A percentile compares a stretch with the other conserved stretches of the same genome.
These are phyloP conservation scores for Ogataea ganodermae DNA, from an alignment of 805 yeast genomes.

Conservation along the genomic window DNA sequence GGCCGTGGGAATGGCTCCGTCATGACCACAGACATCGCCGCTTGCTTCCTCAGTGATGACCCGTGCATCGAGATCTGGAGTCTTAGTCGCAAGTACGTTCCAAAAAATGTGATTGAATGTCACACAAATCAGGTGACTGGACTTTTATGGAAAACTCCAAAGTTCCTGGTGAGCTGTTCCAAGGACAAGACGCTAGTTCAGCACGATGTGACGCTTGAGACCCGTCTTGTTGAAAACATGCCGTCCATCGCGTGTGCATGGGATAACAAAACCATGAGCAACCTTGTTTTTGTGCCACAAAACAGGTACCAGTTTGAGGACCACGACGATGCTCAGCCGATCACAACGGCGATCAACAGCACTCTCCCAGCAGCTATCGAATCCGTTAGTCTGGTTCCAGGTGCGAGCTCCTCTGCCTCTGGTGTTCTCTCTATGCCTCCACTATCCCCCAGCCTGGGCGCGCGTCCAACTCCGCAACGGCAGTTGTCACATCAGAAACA, in stretches of 20 bases:
- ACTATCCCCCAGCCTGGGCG: slow-evolving; percentile 18
- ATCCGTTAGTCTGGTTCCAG: not conserved
- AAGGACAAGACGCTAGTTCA: slow-evolving; percentile 51
- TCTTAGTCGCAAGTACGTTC: slow-evolving; percentile 69
- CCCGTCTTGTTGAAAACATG: slow-evolving; percentile 50
- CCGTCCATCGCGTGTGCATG: slow-evolving; percentile 57
- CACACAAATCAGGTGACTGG: slow-evolving; percentile 58
- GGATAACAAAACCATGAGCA: slow-evolving; percentile 49
- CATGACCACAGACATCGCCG: slow-evolving; percentile 66
- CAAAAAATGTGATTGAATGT: slow-evolving; percentile 52
- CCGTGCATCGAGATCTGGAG: slow-evolving; percentile 70
- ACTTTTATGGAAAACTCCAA: slow-evolving; percentile 53
- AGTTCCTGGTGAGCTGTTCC: slow-evolving; percentile 49
- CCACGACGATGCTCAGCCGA: slow-evolving; percentile 10
- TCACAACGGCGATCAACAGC: slow-evolving; percentile 16
- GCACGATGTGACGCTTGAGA: slow-evolving; percentile 47
- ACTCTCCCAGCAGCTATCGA: slow-evolving; percentile 7
- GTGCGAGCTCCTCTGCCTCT: not conserved
- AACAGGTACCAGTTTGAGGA: slow-evolving; percentile 44
- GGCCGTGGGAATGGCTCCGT: slow-evolving; percentile 42
- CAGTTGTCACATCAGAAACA: slow-evolving; percentile 23
- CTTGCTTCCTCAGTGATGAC: slow-evolving; percentile 73
- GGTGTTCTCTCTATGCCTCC: not conserved
- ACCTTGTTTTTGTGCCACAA: slow-evolving; percentile 55
- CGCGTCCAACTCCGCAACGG: slow-evolving; percentile 18